Percentiles rank a stretch among this genome's conserved stretches.
phyloP scores from a whole-genome alignment of 2,329 filamentous ascomycete species.

The Madurella mycetomatis region DNA sequence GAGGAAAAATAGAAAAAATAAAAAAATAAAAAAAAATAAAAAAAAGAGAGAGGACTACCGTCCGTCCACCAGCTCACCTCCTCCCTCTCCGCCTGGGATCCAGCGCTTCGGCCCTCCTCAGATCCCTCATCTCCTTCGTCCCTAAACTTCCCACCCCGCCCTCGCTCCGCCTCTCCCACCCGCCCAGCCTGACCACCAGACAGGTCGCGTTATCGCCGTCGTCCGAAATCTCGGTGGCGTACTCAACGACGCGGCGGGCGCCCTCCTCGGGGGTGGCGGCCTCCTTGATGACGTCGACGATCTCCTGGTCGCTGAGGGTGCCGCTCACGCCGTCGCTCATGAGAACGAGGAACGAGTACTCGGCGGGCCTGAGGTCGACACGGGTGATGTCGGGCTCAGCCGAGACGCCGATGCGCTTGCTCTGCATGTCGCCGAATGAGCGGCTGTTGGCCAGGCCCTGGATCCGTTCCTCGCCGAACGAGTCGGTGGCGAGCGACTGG shows the following conservation, averaged over 20 bases:
- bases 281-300: slow-evolving; percentile 94
- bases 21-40: not conserved
- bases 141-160: slow-evolving; percentile 85
- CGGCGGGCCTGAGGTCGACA: slow-evolving; percentile 72
- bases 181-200: slow-evolving; percentile 61
- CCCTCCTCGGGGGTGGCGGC: slow-evolving; percentile 85
- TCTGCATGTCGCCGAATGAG: slow-evolving; percentile 86
- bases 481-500: slow-evolving; percentile 82
- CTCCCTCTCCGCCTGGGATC: slow-evolving; percentile 73
- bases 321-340: slow-evolving; percentile 87
- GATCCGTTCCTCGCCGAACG: slow-evolving; percentile 95
- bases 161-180: slow-evolving; percentile 70
- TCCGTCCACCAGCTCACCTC: slow-evolving; percentile 29
- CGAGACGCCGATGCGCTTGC: slow-evolving; percentile 88
- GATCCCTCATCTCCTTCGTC: slow-evolving; percentile 87
- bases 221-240: slow-evolving; percentile 77
- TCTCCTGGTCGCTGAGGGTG: slow-evolving; percentile 84
- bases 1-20: not conserved
- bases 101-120: slow-evolving; percentile 71
- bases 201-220: slow-evolving; percentile 67
- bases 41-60: no score
- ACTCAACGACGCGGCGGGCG: slow-evolving; percentile 71
- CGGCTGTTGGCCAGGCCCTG: slow-evolving; percentile 89
- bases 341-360: slow-evolving; percentile 86
- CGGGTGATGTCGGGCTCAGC: slow-evolving; percentile 87